These are phyloP conservation scores for Colletotrichum acutatum DNA, from an alignment of 2,329 filamentous ascomycete species.

Conservation along the genomic window DNA sequence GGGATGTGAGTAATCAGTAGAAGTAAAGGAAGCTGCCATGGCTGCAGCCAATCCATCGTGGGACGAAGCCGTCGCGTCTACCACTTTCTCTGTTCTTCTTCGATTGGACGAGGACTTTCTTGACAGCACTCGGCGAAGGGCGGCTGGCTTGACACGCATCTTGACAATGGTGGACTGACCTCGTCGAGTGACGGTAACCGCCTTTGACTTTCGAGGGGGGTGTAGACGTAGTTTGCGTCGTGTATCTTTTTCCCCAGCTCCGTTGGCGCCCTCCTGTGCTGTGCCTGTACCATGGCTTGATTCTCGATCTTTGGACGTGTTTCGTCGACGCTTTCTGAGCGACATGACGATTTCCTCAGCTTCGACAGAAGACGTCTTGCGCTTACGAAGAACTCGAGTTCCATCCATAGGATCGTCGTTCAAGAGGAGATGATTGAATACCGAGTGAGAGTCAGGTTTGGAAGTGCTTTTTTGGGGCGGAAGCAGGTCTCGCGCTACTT, in stretches of 20 bases:
- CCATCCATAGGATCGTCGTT: constrained; percentile 81
- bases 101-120: constrained; percentile 64
- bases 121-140: constrained; percentile 70
- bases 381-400: constrained; percentile 82
- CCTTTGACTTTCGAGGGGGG: constrained; percentile 49
- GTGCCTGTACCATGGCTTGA: constrained; percentile 47
- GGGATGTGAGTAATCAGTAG: constrained; percentile 73
- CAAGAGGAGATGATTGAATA: constrained; percentile 78
- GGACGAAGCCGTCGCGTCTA: constrained; percentile 43
- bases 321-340: constrained; percentile 64
- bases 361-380: constrained; percentile 81
- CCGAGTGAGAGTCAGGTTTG: constrained; percentile 78
- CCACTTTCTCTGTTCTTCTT: constrained; percentile 53
- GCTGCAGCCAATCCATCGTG: constrained; percentile 38
- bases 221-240: constrained; percentile 71
- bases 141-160: constrained; percentile 66
- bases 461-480: constrained; percentile 73
- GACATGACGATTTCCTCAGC: constrained; percentile 65
- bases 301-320: constrained; percentile 56
- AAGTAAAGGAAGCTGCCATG: constrained; percentile 46
- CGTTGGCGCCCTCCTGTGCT: constrained; percentile 43
- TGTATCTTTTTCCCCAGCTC: constrained; percentile 45
- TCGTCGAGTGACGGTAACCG: constrained; percentile 50
- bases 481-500: constrained; percentile 77
- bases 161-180: constrained; percentile 60